Base-by-base conservation (phyloP, 805 yeast species). In the Yamadazyma takamatsuzukensis region DNA sequence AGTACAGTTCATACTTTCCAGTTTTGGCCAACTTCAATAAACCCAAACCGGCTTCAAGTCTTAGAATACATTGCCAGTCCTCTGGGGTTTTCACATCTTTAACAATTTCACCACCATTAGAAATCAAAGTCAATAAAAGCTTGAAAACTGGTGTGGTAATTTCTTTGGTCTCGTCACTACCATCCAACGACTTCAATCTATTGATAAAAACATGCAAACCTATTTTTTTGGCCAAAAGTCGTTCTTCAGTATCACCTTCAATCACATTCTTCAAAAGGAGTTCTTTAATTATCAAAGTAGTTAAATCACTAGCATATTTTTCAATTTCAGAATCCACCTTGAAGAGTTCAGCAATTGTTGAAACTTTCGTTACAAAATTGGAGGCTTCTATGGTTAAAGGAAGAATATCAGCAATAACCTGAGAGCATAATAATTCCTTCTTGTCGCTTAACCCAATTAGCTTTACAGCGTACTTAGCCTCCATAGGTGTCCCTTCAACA, bases 101-200 rank as follows among this genome's bases (percentile, higher is more conserved):
- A 41, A 80, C 74, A 19, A 87, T 70, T 47, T 88, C 96, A 18
- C 96, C 96, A 27, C 83, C 83, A 50, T 80, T 80, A 1, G 78
- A 75, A 30, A 87, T 74, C 21, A 84, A 61, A 1, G 87, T 75
- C 21, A 75, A 64, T 18, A 87, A 64, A 17, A 87, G 57, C 45
- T 81, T 83, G 40, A 86, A 56, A 0, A 83, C 78, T 11, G 87
- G 85, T 34, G 70, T 74, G 0, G 82, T 76, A 25, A 71, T 57
- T 33, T 44, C 34, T 2, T 70, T 56, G 6, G 26, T 33, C 0
- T 59, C 58, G 2, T 56, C 48, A 17, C 45, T 44, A 6, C 9
- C 11, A 3, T 43, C 47, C 5, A 45, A 27, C 0, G 69, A 22
- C 30, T 67, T 66, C 17, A 85, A 49, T 54, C 84, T 70, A 48